Conservation (phyloP, 2,329 filamentous ascomycete genomes). For the Nemania diffusa region DNA sequence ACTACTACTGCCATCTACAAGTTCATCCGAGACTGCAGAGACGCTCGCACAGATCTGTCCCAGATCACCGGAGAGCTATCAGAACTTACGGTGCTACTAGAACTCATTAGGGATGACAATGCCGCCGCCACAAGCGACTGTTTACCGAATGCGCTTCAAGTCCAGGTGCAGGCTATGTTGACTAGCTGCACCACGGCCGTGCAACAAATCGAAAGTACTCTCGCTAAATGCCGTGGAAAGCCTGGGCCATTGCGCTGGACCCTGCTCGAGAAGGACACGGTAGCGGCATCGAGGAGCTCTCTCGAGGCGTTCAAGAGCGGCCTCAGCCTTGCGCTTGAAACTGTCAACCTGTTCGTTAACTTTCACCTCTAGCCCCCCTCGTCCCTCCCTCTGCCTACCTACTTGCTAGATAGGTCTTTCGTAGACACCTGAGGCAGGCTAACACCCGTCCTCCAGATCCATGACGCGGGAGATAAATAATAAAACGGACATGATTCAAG, state of each 20-base stretch:
- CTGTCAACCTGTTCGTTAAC: constrained; percentile 16
- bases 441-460: constrained; percentile 12
- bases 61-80: background rate
- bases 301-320: constrained; percentile 17
- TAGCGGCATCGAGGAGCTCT: background rate
- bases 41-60: constrained; percentile 3
- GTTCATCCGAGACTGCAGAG: constrained; percentile 15
- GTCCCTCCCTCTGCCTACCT: too few species aligned
- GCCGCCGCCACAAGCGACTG: background rate
- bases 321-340: constrained; percentile 7
- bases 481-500: constrained; percentile 4
- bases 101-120: constrained; percentile 14
- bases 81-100: constrained; percentile 8
- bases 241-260: constrained; percentile 11
- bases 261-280: constrained; percentile 9
- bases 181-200: constrained; percentile 5
- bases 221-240: background rate
- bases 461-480: constrained; percentile 11
- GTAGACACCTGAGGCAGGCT: too few species aligned
- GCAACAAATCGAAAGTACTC: constrained; percentile 4
- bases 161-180: constrained; percentile 4
- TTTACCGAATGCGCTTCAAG: background rate
- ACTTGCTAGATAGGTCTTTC: too few species aligned
- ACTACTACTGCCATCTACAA: constrained; percentile 2
- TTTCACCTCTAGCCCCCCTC: too few species aligned